Evolutionary conservation across 163 green algal species (phyloP).

Genomic region (Chloroidium sp.): DNA sequence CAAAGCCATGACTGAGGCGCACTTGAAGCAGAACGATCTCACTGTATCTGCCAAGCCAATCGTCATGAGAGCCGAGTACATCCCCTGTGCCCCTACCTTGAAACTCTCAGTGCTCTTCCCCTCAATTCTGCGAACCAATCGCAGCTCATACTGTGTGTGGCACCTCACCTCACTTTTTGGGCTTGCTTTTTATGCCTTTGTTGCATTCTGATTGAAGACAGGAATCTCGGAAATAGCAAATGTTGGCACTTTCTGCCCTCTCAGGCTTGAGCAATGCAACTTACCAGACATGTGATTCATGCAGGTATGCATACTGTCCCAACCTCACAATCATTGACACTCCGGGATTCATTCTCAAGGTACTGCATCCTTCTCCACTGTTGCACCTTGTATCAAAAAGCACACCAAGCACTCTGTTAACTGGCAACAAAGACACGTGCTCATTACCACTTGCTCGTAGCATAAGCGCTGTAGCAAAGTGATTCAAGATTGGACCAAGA

Average conservation of each 20-base stretch:
- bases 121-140: too few species aligned
- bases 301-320: slow-evolving; percentile 80
- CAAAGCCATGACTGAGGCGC: slow-evolving; percentile 67
- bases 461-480: too few species aligned
- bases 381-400: too few species aligned
- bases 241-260: background rate
- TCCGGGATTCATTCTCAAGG: slow-evolving; percentile 91
- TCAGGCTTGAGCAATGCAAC: too few species aligned
- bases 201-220: background rate
- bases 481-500: too few species aligned
- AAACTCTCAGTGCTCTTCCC: too few species aligned
- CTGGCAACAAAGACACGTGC: too few species aligned
- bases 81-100: background rate
- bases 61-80: slow-evolving; percentile 77
- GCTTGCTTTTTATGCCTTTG: background rate
- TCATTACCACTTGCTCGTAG: background rate
- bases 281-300: background rate
- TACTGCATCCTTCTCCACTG: slow-evolving; percentile 6
- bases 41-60: slow-evolving; percentile 85
- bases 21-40: slow-evolving; percentile 47
- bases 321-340: slow-evolving; percentile 97
- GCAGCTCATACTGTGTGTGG: too few species aligned
- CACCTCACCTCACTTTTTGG: too few species aligned
- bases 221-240: background rate
- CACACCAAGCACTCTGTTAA: too few species aligned